Conservation (phyloP, 73 alveolate species). For the Diophrys appendiculata region DNA sequence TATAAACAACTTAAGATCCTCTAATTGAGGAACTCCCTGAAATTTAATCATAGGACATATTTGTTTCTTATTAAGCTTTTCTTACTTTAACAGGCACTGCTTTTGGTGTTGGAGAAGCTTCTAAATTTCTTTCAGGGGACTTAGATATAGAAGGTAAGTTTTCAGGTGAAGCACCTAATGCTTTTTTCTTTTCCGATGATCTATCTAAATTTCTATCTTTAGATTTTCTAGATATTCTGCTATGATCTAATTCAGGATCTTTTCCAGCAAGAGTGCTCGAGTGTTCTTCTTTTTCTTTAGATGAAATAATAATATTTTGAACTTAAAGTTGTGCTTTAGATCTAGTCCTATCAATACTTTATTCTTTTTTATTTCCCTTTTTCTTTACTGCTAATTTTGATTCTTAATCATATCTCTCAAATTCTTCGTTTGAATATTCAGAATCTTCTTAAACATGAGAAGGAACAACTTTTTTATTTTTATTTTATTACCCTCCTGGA, state of each 20-base stretch:
- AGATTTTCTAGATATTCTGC: neutral
- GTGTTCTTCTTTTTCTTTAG: neutral
- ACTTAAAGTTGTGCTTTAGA: neutral
- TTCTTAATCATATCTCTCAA: neutral
- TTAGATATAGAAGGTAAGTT: neutral
- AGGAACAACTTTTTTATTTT: neutral
- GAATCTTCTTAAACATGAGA: neutral
- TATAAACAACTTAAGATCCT: neutral
- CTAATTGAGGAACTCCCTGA: neutral
- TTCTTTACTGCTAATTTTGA: neutral
- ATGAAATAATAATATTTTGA: too few species aligned
- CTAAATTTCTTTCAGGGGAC: neutral
- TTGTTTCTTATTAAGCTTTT: neutral
- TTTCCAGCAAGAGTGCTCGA: neutral
- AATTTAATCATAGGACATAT: slow-evolving; percentile 2
- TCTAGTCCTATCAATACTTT: neutral
- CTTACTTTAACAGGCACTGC: neutral
- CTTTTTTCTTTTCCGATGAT: neutral
- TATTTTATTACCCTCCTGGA: neutral
- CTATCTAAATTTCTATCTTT: too few species aligned
- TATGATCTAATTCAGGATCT: neutral
- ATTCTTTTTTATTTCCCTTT: too few species aligned
- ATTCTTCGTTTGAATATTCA: neutral
- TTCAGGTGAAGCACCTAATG: neutral
- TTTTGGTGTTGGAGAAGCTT: neutral